These are phyloP conservation scores for Russula sp. DNA, from an alignment of 768 basidiomycete species.

Conservation along the genomic window DNA sequence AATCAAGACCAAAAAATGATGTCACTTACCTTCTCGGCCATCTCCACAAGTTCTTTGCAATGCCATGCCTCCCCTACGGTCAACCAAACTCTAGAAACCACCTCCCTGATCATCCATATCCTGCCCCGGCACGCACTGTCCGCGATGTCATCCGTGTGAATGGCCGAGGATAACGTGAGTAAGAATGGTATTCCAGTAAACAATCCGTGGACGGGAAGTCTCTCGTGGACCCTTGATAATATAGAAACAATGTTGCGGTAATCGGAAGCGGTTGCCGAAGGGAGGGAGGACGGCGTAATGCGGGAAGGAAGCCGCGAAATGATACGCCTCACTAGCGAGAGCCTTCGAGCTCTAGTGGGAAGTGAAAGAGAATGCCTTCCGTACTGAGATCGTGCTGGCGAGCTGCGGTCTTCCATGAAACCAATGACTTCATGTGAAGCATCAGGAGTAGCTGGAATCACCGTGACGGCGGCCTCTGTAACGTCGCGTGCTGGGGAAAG, in stretches of 20 bases:
- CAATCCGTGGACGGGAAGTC: constrained; percentile 71
- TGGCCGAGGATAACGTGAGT: constrained; percentile 61
- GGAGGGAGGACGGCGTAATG: constrained; percentile 42
- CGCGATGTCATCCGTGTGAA: constrained; percentile 43
- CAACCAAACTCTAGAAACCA: constrained; percentile 64
- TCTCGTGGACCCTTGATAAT: constrained; percentile 62
- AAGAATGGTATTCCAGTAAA: constrained; percentile 85
- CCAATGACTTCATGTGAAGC: constrained; percentile 37
- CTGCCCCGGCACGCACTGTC: constrained; percentile 45
- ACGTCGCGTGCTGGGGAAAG: constrained; percentile 32
- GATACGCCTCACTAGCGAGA: constrained; percentile 52
- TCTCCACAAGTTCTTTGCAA: constrained; percentile 48
- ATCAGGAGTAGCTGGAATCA: constrained; percentile 29
- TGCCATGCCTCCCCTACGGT: constrained; percentile 71
- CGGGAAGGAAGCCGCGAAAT: constrained; percentile 48
- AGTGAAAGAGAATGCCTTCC: constrained; percentile 49
- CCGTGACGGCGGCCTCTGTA: constrained; percentile 25
- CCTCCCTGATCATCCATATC: constrained; percentile 54
- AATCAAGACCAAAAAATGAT: neutral
- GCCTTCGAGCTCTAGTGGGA: constrained; percentile 55
- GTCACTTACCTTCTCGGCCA: constrained; percentile 54
- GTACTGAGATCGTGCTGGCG: constrained; percentile 38
- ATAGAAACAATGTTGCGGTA: constrained; percentile 69
- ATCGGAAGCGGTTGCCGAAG: constrained; percentile 65
- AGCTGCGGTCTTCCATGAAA: constrained; percentile 35